A percentile compares a stretch with the other conserved stretches of the same genome.
Conservation (phyloP, 139 green algal genomes). For the Chlorella sp. region DNA sequence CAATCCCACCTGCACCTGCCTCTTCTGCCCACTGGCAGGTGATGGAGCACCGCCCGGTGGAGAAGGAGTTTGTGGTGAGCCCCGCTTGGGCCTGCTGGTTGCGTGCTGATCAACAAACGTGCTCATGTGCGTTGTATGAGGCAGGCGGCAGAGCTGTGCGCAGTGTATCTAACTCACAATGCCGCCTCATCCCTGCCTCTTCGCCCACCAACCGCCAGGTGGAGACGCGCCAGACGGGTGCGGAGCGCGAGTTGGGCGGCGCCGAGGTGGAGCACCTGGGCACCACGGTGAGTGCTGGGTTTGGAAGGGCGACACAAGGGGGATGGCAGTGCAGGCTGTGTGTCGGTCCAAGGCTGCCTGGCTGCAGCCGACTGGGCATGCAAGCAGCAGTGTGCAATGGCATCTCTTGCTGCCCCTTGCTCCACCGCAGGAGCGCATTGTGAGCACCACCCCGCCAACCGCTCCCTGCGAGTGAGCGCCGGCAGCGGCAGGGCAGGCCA, state of each 20-base stretch:
- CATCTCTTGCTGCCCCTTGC: too few relatives aligned
- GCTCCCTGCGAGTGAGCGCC: slow-evolving; percentile 35
- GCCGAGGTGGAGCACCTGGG: slow-evolving; percentile 30
- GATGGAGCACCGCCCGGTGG: slow-evolving; percentile 48
- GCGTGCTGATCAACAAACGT: too few relatives aligned
- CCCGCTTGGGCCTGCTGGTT: too few relatives aligned
- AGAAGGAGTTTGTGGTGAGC: slow-evolving; percentile 31
- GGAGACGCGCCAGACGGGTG: slow-evolving; percentile 35
- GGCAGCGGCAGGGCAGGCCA: background rate
- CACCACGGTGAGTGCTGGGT: slow-evolving; percentile 2
- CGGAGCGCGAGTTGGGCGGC: slow-evolving; percentile 1
- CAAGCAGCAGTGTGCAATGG: too few relatives aligned
- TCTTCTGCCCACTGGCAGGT: background rate
- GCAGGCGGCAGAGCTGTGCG: too few relatives aligned
- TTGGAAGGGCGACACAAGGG: background rate
- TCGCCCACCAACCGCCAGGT: background rate
- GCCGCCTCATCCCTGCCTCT: too few relatives aligned
- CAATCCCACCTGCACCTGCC: too few relatives aligned
- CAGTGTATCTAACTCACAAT: too few relatives aligned
- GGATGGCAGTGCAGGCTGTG: too few relatives aligned
- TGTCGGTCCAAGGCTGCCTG: too few relatives aligned
- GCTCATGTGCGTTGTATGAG: too few relatives aligned
- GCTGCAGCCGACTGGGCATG: too few relatives aligned
- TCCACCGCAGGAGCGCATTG: slow-evolving; percentile 33
- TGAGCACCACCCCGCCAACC: slow-evolving; percentile 18